Conservation (phyloP, 768 basidiomycete species). For the Lentinula raphanica region DNA sequence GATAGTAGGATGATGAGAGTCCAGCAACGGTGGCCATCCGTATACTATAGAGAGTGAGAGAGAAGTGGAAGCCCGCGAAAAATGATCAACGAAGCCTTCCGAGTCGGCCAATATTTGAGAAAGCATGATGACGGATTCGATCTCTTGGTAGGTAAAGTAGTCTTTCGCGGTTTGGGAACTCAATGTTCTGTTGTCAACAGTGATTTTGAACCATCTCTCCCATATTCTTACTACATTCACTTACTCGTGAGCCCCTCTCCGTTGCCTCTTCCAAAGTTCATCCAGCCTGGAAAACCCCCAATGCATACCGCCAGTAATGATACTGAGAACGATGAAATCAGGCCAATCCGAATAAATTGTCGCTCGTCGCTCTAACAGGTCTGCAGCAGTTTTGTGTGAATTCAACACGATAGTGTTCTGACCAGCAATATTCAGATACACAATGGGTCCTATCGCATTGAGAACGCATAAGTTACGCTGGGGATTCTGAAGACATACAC, state of each 20-base stretch:
- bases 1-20: constrained; percentile 12
- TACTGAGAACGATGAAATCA: constrained; percentile 1
- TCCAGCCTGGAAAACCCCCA: background rate
- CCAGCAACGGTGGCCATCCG: constrained; percentile 10
- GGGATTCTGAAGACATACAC: too few species aligned
- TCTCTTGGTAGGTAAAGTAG: background rate
- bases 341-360: background rate
- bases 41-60: constrained; percentile 13
- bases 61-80: constrained; percentile 12
- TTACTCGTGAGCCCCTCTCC: constrained; percentile 18
- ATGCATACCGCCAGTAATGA: background rate
- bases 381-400: background rate
- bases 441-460: background rate
- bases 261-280: background rate
- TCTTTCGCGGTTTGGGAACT: background rate
- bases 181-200: background rate
- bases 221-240: background rate
- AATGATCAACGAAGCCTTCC: background rate
- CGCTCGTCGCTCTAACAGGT: constrained; percentile 1
- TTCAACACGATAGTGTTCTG: background rate
- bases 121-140: background rate
- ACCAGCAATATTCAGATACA: background rate
- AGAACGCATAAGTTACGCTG: background rate
- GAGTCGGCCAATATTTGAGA: background rate
- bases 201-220: background rate